Base-by-base conservation (phyloP, 768 basidiomycete genomes). In the Kwoniella botswanensis region DNA sequence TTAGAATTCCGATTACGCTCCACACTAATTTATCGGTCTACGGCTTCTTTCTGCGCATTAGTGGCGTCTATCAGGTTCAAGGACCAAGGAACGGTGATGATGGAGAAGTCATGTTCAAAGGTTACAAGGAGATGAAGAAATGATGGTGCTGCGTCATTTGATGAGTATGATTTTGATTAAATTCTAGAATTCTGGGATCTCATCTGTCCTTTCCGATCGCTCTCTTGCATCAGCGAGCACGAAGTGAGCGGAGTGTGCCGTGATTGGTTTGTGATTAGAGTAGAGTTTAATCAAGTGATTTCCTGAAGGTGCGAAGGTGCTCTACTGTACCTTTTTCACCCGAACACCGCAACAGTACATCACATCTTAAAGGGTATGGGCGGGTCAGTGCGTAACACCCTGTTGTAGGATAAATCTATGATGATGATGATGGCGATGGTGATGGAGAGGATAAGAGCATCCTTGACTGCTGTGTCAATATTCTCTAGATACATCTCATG, bases 11-110 rank as follows among this genome's bases (percentile, higher is more conserved):
- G 35, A 35, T 53, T 64, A 35, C 26, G 63, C 63, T 64, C 63
- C 63, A 64, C 63, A 64, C 63, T 64, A 64, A 64, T 29, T 58
- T 26, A 54, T 29, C 12, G 46, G 42, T 50, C 60, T 62, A 44
- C 60, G 60, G 42, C 60, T 50, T 50, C 35, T 35, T 35, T 6
- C 35, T 35, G 35, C 35, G 46, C 26, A 62, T 62, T 64, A 64
- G 63, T 64, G 63, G 52, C 22, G 29, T 64, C 53, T 26, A 54
- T 53, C 46, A 64, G 63, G 63, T 64, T 26, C 62, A 46, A 24
- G 50, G 43, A 24, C 21, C 50, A 63, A 24, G 24, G n/a, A 50
- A 46, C 29, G 21, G 44, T 11, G 18, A 50, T 44, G 22, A 50
- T 9, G 46, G 26, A n/a, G 18, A 12, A 29, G 29, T 29, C 46